phyloP scores from a whole-genome alignment of 345 rosid genomes.

The Murraya koenigii region DNA sequence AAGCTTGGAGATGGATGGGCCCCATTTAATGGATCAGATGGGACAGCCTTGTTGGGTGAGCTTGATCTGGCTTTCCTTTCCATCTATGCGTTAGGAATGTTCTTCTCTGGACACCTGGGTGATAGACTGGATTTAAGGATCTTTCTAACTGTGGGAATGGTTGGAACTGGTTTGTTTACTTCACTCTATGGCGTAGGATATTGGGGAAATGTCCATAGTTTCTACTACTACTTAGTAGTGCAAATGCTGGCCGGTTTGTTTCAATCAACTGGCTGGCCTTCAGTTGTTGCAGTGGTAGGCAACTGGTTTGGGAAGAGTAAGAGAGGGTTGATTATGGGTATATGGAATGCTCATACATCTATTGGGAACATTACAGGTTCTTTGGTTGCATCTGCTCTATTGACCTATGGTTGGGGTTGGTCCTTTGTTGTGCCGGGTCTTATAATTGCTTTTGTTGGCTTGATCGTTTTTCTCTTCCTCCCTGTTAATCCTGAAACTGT shows the following conservation, averaged over 20 bases:
- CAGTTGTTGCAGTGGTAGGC: slow-evolving; percentile 91
- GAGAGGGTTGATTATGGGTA: slow-evolving; percentile 93
- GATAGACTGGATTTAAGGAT: slow-evolving; percentile 82
- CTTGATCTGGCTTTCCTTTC: slow-evolving; percentile 84
- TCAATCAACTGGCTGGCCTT: slow-evolving; percentile 99
- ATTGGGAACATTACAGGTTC: slow-evolving; percentile 87
- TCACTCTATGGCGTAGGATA: slow-evolving; percentile 77
- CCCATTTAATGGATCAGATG: slow-evolving; percentile 70
- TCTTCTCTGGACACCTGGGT: slow-evolving; percentile 86
- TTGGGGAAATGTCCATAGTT: slow-evolving; percentile 73
- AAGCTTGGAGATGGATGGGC: slow-evolving; percentile 72
- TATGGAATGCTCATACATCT: slow-evolving; percentile 98
- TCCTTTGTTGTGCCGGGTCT: slow-evolving; percentile 87
- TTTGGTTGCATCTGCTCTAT: slow-evolving; percentile 62
- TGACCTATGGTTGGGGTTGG: slow-evolving; percentile 98
- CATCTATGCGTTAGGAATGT: slow-evolving; percentile 82
- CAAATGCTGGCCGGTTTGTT: slow-evolving; percentile 82
- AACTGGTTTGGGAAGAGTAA: slow-evolving; percentile 93
- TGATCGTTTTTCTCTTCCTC: slow-evolving; percentile 63
- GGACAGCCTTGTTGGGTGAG: slow-evolving; percentile 78
- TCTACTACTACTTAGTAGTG: slow-evolving; percentile 61
- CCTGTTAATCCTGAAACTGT: slow-evolving; percentile 76
- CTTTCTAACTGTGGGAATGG: slow-evolving; percentile 79
- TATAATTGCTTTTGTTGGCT: slow-evolving; percentile 46
- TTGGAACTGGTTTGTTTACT: slow-evolving; percentile 84